phyloP scores from a whole-genome alignment of 768 basidiomycete genomes.

The Leccinum incarnatum region DNA sequence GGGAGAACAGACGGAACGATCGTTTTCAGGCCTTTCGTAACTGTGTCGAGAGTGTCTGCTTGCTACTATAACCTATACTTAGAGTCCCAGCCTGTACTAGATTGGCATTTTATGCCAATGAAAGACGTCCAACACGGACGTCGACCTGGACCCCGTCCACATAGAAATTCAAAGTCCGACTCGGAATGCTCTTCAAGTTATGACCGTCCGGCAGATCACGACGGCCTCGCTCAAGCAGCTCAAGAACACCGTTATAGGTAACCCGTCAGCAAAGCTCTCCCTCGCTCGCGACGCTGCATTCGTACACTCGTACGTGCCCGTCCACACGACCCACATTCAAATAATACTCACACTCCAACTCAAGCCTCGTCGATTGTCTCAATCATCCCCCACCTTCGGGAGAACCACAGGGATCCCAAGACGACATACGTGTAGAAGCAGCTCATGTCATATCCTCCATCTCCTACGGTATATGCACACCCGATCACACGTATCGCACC shows the following conservation, averaged over 20 bases:
- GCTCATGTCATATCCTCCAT: constrained; percentile 74
- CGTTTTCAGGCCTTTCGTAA: no score
- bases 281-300: constrained; percentile 56
- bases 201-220: constrained; percentile 33
- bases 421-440: constrained; percentile 65
- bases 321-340: no score
- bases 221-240: constrained; percentile 51
- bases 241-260: constrained; percentile 79
- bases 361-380: constrained; percentile 62
- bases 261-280: constrained; percentile 65
- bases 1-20: no score
- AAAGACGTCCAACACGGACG: no score
- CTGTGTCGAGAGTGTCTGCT: no score
- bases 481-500: neutral
- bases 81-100: no score
- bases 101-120: no score
- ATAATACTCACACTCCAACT: neutral
- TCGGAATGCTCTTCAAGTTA: neutral
- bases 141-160: no score
- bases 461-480: constrained; percentile 51
- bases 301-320: constrained; percentile 47
- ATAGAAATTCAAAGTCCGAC: no score
- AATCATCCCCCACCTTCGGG: constrained; percentile 37
- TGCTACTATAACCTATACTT: no score
- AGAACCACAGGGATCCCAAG: constrained; percentile 38